Evolutionary conservation across 257 asterid species (phyloP).

Genomic region (Gentiana straminea): DNA sequence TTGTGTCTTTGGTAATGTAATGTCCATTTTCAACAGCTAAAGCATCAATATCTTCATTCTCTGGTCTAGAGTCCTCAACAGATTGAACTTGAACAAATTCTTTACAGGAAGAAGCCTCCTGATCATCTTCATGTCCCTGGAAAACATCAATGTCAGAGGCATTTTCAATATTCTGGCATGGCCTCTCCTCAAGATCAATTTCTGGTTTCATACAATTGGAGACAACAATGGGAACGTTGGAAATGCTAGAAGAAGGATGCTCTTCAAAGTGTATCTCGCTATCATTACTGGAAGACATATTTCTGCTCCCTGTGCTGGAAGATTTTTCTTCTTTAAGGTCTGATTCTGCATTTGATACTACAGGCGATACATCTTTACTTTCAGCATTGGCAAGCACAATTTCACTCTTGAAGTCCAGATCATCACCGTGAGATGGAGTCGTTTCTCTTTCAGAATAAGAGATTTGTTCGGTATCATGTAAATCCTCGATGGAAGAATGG

Average conservation of each 20-base stretch:
- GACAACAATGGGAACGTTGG: conserved; percentile 5
- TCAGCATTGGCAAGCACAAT: conserved; percentile 4
- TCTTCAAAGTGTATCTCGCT: conserved; percentile 13
- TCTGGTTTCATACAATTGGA: conserved; percentile 16
- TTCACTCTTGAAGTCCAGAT: conserved; percentile 2
- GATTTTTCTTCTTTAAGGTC: conserved; percentile 22
- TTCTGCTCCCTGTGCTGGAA: conserved; percentile 5
- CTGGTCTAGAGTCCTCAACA: not conserved
- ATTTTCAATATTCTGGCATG: conserved; percentile 1
- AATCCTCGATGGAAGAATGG: no score
- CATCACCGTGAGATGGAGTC: not conserved
- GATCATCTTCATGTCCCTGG: conserved; percentile 1
- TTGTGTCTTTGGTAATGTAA: not conserved
- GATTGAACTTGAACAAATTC: conserved; percentile 1
- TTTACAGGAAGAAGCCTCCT: not conserved
- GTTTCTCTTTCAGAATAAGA: not conserved
- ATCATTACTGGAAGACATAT: not conserved
- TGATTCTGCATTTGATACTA: conserved; percentile 25
- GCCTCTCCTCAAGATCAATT: conserved; percentile 1
- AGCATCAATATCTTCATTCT: not conserved
- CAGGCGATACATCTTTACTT: conserved; percentile 10
- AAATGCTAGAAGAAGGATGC: conserved; percentile 1
- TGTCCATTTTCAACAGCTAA: not conserved
- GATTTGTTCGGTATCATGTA: no score
- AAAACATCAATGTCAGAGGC: not conserved